phyloP scores from a whole-genome alignment of 1,284 basidiomycete genomes.

The Pisolithus thermaeus region DNA sequence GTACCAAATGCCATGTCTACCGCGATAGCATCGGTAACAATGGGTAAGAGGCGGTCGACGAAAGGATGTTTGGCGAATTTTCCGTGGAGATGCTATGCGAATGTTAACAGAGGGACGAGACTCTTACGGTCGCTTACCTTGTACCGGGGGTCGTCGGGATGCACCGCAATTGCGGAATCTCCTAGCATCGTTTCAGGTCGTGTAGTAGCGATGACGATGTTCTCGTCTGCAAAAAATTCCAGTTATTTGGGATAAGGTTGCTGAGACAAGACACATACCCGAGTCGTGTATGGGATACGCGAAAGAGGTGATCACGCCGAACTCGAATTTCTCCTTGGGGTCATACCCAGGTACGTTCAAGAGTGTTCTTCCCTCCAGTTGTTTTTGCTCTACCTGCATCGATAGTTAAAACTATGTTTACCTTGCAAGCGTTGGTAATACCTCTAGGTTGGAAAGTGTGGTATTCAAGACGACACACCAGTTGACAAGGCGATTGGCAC shows the following conservation, averaged over 20 bases:
- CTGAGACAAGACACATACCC: conserved; percentile 36
- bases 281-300: conserved; percentile 88
- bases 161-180: conserved; percentile 96
- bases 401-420: not conserved
- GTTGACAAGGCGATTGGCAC: conserved; percentile 96
- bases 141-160: conserved; percentile 93
- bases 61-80: conserved; percentile 94
- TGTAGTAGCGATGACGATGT: conserved; percentile 92
- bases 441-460: conserved; percentile 94
- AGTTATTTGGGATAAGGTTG: not conserved
- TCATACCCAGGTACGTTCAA: conserved; percentile 95
- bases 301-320: conserved; percentile 95
- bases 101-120: not conserved
- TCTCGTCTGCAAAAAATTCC: conserved; percentile 59
- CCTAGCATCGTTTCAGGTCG: conserved; percentile 99
- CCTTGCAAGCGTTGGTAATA: conserved; percentile 21
- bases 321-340: conserved; percentile 91
- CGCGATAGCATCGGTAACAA: conserved; percentile 78
- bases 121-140: conserved; percentile 33
- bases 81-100: conserved; percentile 79
- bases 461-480: conserved; percentile 98
- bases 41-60: conserved; percentile 81
- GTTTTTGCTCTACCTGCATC: conserved; percentile 85
- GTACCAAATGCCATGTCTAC: conserved; percentile 98
- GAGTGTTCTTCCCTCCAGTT: conserved; percentile 84